Evolutionary conservation across 768 basidiomycete genomes (phyloP), one percentile per base, ranked within the genome.

Genomic region (Termitomyces sp.): DNA sequence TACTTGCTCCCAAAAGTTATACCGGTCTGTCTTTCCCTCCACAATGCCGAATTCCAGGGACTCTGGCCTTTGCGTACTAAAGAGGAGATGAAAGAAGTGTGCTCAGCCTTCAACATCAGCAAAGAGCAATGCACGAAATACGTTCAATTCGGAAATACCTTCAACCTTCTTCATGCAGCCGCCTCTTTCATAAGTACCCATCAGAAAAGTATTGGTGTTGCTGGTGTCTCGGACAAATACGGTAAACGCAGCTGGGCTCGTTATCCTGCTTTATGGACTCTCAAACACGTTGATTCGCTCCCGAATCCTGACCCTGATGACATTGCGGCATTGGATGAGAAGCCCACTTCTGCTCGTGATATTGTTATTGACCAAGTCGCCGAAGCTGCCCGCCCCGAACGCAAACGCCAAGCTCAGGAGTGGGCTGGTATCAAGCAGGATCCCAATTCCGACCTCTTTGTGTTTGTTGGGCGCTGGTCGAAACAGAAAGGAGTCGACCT

Each of bases 401-500:
- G 82, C 68, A 96, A 97, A 73, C 85, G 92, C 13, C 90, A 94
- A 67, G 91, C 94, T 10, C 94, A 97, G 65, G 92, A 95, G 70
- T 97, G 94, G 94, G 94, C 94, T 37, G 86, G 87, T 48, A 87
- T 97, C 72, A 88, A 86, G 68, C 94, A 96, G 66, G 93, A 96
- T 66, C 88, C 94, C 1, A 76, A 90, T 41, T 85, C 93, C 1
- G 92, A 95, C 69, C 71, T 97, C 47, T 96, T 97, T 68, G 94
- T 97, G 61, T 96, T 97, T 72, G 94, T 97, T 61, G 94, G 94
- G 68, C 88, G 94, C 61, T 97, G 94, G 94, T 97, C 94, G 5
- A 97, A 96, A 72, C 94, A 97, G 72, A 97, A 97, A 72, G 94
- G 91, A 73, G 93, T 97, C n/a, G 94, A 97, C 74, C 76, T 97